Base-by-base conservation (phyloP, 805 yeast species). In the Priceomyces carsonii region DNA sequence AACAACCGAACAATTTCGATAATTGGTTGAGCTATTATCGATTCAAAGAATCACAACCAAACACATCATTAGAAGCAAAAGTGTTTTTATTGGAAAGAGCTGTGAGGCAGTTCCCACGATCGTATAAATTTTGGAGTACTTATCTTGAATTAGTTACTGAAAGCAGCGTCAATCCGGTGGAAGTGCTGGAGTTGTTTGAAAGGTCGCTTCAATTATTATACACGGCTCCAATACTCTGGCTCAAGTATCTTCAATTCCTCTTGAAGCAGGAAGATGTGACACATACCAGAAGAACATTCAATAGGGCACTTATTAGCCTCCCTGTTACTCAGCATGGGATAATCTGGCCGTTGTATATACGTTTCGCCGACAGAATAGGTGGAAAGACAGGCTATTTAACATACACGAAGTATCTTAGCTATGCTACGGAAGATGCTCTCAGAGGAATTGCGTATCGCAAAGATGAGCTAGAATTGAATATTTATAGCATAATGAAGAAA, bases 61-160 rank as follows among this genome's bases (percentile, higher is more conserved):
- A 49, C 36, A 30, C 38, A 39, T 16, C 48, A 22, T 35, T 59
- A 48, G 57, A 51, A 45, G 55, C 61, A 18, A 63, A 66, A 38
- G 45, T 78, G 5, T 77, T 73, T 36, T 63, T 83, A 1, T 50
- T 73, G 35, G 72, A 68, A 38, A 54, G 93, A 50, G 81, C 85
- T 0, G 69, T 75, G 10, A 43, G 47, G 6, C 48, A 54, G 8
- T 48, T 77, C 9, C 66, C 63, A 6, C 52, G 73, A 33, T 73
- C 79, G 3, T 70, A 70, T 42, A 71, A 75, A 43, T 48, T 83
- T 16, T 82, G 88, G 88, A 56, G 59, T 37, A 26, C 54, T 7
- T 79, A 77, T 44, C 43, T 79, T 16, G 69, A 68, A 15, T 43
- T 72, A 17, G 53, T 81, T 17, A 42, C 64, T 0, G 54, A 52